These are phyloP conservation scores for Microcyclospora tardicrescens DNA, from an alignment of 2,329 filamentous ascomycete genomes.

Conservation along the genomic window DNA sequence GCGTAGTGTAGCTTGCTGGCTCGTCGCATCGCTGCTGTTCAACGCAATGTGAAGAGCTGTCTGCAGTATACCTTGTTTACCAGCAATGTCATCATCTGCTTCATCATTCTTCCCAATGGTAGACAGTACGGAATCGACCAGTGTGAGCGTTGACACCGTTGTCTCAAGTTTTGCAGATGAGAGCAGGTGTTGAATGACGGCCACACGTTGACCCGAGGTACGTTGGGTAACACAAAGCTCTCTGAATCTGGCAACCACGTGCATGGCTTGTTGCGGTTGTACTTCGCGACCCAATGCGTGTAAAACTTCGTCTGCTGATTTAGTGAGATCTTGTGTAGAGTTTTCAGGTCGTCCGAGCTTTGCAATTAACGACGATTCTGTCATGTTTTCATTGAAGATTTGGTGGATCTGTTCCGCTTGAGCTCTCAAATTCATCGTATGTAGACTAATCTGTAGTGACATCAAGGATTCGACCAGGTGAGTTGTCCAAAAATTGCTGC, in stretches of 20 bases:
- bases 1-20: slow-evolving; percentile 5
- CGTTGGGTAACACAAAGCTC: not conserved
- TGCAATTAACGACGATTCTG: too few relatives aligned
- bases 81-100: not conserved
- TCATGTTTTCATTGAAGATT: too few relatives aligned
- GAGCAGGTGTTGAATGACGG: not conserved
- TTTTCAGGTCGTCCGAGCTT: too few relatives aligned
- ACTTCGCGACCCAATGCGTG: too few relatives aligned
- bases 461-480: too few relatives aligned
- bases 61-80: not conserved
- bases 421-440: too few relatives aligned
- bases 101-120: not conserved
- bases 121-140: not conserved
- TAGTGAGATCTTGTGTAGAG: too few relatives aligned
- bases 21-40: not conserved
- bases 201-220: not conserved
- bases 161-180: not conserved
- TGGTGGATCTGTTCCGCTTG: not conserved
- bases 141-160: too few relatives aligned
- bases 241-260: not conserved
- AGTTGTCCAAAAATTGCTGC: too few relatives aligned
- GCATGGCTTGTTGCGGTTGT: too few relatives aligned
- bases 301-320: too few relatives aligned
- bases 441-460: too few relatives aligned
- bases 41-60: not conserved